These are phyloP conservation scores for Yamagishiella unicocca DNA, from an alignment of 139 green algal genomes.

Conservation along the genomic window DNA sequence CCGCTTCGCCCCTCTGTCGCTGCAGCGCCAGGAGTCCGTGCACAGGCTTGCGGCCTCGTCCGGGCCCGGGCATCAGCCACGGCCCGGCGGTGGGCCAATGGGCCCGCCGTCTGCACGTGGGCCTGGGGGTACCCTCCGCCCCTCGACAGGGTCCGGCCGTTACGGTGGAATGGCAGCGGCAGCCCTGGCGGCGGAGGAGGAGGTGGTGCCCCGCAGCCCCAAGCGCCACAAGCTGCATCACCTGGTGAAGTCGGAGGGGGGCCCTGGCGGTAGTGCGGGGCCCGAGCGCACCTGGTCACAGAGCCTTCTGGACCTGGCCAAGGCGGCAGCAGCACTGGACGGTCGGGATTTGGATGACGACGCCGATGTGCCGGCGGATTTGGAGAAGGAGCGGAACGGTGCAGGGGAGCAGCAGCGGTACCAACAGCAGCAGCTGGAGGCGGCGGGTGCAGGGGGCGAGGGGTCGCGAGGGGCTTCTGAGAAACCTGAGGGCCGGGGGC, in stretches of 20 bases:
- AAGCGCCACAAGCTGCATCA: slow-evolving; percentile 25
- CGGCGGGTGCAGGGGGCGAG: too few relatives aligned
- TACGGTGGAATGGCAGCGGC: neutral
- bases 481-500: too few relatives aligned
- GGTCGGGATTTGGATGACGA: slow-evolving; percentile 30
- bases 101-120: neutral
- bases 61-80: neutral
- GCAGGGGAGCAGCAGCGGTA: too few relatives aligned
- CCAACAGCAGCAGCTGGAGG: too few relatives aligned
- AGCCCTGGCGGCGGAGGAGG: neutral
- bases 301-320: slow-evolving; percentile 43
- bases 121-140: neutral
- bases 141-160: slow-evolving; percentile 1
- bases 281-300: slow-evolving; percentile 1
- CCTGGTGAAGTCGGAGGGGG: neutral
- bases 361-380: too few relatives aligned
- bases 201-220: neutral
- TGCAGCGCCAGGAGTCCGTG: neutral
- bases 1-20: neutral
- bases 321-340: slow-evolving; percentile 34
- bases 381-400: too few relatives aligned
- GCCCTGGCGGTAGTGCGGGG: neutral
- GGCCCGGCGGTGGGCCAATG: neutral
- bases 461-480: too few relatives aligned
- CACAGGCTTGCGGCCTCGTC: slow-evolving; percentile 22